Base-by-base conservation (phyloP, 106 monocot genomes). In the Phalaenopsis aphrodite region DNA sequence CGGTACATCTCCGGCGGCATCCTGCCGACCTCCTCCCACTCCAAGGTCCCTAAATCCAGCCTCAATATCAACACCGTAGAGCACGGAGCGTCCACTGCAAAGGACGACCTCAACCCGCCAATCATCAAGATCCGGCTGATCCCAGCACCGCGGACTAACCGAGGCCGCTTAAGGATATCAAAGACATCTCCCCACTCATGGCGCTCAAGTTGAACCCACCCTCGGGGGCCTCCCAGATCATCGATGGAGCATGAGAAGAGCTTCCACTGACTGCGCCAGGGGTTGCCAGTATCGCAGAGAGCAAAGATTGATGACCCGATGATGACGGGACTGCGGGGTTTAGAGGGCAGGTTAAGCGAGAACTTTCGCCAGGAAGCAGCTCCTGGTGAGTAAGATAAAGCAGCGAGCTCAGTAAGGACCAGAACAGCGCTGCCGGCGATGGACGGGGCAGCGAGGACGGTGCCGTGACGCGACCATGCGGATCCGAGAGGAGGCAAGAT, bases 211-310 rank as follows among this genome's bases (percentile, higher is more conserved):
- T 85, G 88, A 7, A 85, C 86, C 94, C 91, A 93, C 18, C 85
- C 87, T 7, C 83, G 77, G 36, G 78, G 80, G 17, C 82, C 82
- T 6, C 83, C 87, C n/a, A 94, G 79, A 47, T 81, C 92, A 38
- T 61, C 36, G 5, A 93, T 71, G 7, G 75, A 39, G 72, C 95
- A 95, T 30, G 85, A 84, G 79, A 99, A 99, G 48, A 99, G 85
- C 95, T 93, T 99, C 95, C 99, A 99, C 82, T 95, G 93, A 86
- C 88, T 91, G 43, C 95, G 72, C 99, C 99, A 99, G 14, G 93
- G 94, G 18, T 88, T 88, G 12, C 98, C 98, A 14, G 91, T 86
- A 52, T 95, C 99, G 79, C 93, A 95, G 16, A 95, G 85, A 10
- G 90, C 85, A 82, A 81, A 93, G 49, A 94, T 80, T 6, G 88